Evolutionary conservation across 441 rosid species (phyloP), one percentile per base, ranked within the genome.

Genomic region (Populus hybrid): DNA sequence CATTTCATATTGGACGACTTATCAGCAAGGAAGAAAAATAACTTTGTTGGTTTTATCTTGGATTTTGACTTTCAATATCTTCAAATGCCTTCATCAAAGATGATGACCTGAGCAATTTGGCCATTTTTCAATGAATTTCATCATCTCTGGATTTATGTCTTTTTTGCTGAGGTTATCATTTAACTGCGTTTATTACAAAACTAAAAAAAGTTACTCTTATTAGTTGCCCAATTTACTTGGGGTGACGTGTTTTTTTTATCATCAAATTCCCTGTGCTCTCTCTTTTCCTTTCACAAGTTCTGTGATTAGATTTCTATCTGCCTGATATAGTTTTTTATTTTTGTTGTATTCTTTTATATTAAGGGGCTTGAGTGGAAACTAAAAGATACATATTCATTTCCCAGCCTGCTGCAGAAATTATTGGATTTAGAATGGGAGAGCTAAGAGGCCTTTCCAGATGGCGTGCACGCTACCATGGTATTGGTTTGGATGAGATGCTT

Each of bases 401-500:
- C 74, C 87, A 95, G 99, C 99, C 98, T 82, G 94, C 99, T 74
- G 97, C 95, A 88, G 99, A 95, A 85, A 92, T 91, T 74, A 92
- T 95, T 78, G 95, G 91, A 78, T 95, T 95, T 75, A 91, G 98
- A 85, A 87, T 95, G 91, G 99, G 97, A 84, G 98, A 95, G 86
- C 87, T 95, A 72, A 89, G 88, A 86, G 97, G 97, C 66, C 95
- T 92, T 81, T 95, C 98, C 65, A 89, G 93, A 87, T 95, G 99
- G 98, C 96, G 90, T 80, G 92, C 97, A 77, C 92, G 90, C 50
- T 94, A 83, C 84, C 87, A 85, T 76, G 93, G 85, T 78, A 91
- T 95, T 83, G 98, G 99, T 73, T 86, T 95, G 84, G 94, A 92
- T 80, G 98, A 94, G 87, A 83, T 54, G 67, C 95, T 92, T 79